Percentiles rank a stretch among this genome's conserved stretches.
These are phyloP conservation scores for Pleodorina starrii DNA, from an alignment of 139 green algal genomes.

Conservation along the genomic window DNA sequence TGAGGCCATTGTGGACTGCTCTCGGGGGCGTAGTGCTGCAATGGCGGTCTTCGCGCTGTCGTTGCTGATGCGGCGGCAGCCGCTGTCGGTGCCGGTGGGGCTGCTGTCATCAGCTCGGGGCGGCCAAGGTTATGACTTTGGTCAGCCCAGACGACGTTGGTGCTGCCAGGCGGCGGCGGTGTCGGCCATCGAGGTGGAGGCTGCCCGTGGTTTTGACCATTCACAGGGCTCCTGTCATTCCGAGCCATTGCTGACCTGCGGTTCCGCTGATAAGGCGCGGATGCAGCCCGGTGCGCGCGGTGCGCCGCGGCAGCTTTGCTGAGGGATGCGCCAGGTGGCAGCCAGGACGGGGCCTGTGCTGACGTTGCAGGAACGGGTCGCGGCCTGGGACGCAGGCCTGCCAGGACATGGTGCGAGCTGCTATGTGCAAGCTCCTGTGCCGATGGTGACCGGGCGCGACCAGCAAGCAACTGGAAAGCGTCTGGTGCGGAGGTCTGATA, in stretches of 20 bases:
- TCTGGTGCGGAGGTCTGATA: not conserved
- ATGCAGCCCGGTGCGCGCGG: slow-evolving; percentile 15
- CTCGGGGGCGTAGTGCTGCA: too few species aligned
- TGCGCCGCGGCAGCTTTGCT: slow-evolving; percentile 12
- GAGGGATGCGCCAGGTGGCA: slow-evolving; percentile 32
- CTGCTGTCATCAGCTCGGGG: too few species aligned
- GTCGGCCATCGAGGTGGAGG: not conserved
- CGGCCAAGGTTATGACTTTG: too few species aligned
- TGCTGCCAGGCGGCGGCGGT: not conserved
- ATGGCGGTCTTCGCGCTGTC: not conserved
- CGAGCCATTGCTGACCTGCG: not conserved
- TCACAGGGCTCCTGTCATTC: not conserved
- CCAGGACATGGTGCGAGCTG: not conserved
- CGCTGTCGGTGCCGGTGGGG: not conserved
- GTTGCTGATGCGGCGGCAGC: too few species aligned
- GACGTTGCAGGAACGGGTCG: not conserved
- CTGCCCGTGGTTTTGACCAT: too few species aligned
- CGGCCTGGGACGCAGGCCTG: not conserved
- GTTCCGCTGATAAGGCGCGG: slow-evolving; percentile 11
- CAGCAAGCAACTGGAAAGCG: not conserved
- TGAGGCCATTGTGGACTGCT: too few species aligned
- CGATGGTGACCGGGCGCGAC: not conserved
- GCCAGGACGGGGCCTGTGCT: slow-evolving; percentile 16
- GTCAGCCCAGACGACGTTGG: not conserved
- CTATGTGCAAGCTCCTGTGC: not conserved